Base-by-base conservation (phyloP, 768 basidiomycete genomes). In the Auricularia heimuer region DNA sequence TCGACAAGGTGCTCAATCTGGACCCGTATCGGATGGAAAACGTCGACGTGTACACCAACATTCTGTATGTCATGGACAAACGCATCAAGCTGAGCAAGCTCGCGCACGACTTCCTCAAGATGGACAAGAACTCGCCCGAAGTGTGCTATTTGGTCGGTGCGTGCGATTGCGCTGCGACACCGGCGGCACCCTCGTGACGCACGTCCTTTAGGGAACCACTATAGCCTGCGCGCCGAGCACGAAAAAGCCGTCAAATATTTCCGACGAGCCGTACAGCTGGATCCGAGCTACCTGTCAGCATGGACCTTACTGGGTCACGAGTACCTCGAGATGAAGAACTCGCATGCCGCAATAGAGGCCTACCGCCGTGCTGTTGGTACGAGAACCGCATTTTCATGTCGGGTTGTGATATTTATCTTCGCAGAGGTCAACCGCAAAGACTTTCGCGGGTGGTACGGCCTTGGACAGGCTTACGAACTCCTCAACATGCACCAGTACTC, bases 301-400 rank as follows among this genome's bases (percentile, higher is more conserved):
- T 99, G 97, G 97, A 98, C 96, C 3, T 77, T 99, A 68, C 94
- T 99, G 93, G 97, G 97, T 1, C 97, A 99, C 71, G 97, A 98
- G 76, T 98, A 91, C 70, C 90, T 99, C 54, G 97, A 99, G 77
- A 88, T 97, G 88, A 98, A 98, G 77, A 98, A 99, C 75, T 94
- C 94, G 3, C 95, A 98, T 79, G 97, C 97, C 2, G 96, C 97
- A 16, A 97, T 98, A 64, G 97, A 98, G 76, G 92, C 94, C 10
- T 99, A 98, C 75, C 85, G 97, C 64, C 84, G 94, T 72, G 97
- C 97, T 63, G 87, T 98, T 66, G 39, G 39, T 42, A 29, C 29
- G 29, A 29, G 29, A 29, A 29, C 29, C 29, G 29, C 29, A 29
- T 29, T 29, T 29, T 29, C 29, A 29, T 29, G 29, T 29, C 29